A percentile compares a stretch with the other conserved stretches of the same genome.
phyloP scores from a whole-genome alignment of 257 asterid species.

The Rauvolfia tetraphylla region DNA sequence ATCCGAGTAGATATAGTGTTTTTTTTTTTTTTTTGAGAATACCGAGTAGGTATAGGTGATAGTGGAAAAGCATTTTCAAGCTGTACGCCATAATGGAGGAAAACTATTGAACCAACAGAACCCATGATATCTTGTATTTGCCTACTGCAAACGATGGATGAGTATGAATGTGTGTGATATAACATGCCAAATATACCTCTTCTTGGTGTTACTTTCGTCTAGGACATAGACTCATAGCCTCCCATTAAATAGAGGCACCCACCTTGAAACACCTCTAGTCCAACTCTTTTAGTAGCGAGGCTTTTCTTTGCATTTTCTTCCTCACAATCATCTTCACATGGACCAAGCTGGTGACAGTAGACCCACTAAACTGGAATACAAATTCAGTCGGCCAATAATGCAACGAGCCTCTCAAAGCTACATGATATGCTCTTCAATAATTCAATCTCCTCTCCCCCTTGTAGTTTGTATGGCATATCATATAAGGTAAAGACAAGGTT shows the following conservation, averaged over 20 bases:
- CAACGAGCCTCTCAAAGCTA: constrained; percentile 1
- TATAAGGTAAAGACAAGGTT: constrained; percentile 16
- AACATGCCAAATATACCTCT: neutral
- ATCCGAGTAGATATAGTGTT: too few species aligned
- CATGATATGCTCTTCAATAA: constrained; percentile 11
- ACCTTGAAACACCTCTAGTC: neutral
- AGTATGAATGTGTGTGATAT: neutral
- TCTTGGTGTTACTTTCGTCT: neutral
- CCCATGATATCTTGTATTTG: neutral
- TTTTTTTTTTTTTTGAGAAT: too few species aligned
- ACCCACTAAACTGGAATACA: constrained; percentile 19
- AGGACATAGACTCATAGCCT: neutral
- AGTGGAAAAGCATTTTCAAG: neutral
- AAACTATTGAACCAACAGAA: neutral
- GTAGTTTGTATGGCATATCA: neutral
- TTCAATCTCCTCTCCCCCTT: constrained; percentile 10
- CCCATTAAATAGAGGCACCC: neutral
- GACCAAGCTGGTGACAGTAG: constrained; percentile 27
- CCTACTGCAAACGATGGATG: neutral
- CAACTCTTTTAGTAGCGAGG: constrained; percentile 11
- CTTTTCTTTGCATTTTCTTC: constrained; percentile 12
- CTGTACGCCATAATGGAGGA: neutral
- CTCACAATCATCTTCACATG: constrained; percentile 28
- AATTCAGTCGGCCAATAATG: constrained; percentile 28
- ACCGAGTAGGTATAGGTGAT: too few species aligned